Evolutionary conservation across 208 protist genomes (phyloP).

Genomic region (Crithidia bombi): DNA sequence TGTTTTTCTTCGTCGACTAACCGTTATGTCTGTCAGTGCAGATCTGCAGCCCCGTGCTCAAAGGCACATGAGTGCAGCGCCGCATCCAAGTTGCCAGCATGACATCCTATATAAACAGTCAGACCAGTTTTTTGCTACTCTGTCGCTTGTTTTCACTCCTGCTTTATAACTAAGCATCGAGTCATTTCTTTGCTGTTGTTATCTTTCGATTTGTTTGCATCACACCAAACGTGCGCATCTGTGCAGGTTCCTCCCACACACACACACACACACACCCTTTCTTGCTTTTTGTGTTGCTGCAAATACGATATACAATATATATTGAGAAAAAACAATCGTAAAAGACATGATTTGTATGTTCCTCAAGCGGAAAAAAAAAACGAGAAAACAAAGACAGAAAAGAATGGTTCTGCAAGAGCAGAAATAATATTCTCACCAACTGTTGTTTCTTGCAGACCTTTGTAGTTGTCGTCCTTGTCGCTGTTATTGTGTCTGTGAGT

Average conservation of each 20-base stretch:
- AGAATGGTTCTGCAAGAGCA: not conserved
- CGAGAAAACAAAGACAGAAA: not conserved
- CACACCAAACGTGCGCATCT: slow-evolving; percentile 7
- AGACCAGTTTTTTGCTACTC: not conserved
- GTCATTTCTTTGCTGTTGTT: not conserved
- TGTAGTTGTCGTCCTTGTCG: too few relatives aligned
- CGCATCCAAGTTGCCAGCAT: not conserved
- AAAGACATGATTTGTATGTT: too few relatives aligned
- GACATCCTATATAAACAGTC: slow-evolving; percentile 3
- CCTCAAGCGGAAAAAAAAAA: slow-evolving; percentile 1
- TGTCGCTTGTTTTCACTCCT: slow-evolving; percentile 10
- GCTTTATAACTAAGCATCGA: slow-evolving; percentile 14
- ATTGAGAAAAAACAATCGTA: slow-evolving; percentile 2
- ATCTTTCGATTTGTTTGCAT: slow-evolving; percentile 2
- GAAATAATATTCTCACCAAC: not conserved
- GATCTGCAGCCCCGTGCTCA: not conserved
- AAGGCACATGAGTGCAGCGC: slow-evolving; percentile 6
- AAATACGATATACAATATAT: not conserved
- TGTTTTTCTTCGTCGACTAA: not conserved
- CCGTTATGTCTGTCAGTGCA: slow-evolving; percentile 8
- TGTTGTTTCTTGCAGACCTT: slow-evolving; percentile 6
- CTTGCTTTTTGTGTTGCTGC: slow-evolving; percentile 6
- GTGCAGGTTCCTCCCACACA: too few relatives aligned
- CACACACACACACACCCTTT: too few relatives aligned
- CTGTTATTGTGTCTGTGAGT: too few relatives aligned